Percentiles rank a stretch among this genome's conserved stretches.
These are phyloP conservation scores for Candida maesae DNA, from an alignment of 805 yeast genomes.

Conservation along the genomic window DNA sequence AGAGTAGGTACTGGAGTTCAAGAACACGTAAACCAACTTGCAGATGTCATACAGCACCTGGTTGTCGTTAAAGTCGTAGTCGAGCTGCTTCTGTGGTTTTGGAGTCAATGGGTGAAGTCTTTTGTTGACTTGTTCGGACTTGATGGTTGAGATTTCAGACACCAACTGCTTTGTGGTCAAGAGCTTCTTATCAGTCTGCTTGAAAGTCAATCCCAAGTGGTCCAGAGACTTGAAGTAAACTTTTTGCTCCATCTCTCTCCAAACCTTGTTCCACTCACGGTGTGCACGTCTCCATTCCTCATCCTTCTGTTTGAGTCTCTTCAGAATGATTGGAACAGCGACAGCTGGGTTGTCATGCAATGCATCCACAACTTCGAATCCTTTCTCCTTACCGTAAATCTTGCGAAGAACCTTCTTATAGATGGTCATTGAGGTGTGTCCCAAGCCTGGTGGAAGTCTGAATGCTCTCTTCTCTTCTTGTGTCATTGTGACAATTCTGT, in stretches of 20 bases:
- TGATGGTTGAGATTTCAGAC: constrained; percentile 87
- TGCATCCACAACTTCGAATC: constrained; percentile 94
- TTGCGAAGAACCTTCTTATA: constrained; percentile 92
- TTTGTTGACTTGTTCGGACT: constrained; percentile 86
- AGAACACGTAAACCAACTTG: constrained; percentile 60
- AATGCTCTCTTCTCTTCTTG: constrained; percentile 82
- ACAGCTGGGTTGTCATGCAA: constrained; percentile 92
- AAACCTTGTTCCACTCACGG: constrained; percentile 97
- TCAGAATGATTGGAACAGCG: constrained; percentile 90
- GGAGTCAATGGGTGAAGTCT: constrained; percentile 84
- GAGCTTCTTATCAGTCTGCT: constrained; percentile 92
- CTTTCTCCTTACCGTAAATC: constrained; percentile 90
- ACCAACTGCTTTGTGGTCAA: constrained; percentile 86
- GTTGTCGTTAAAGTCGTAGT: constrained; percentile 59
- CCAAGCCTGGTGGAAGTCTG: constrained; percentile 88
- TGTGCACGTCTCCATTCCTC: constrained; percentile 99
- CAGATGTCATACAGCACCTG: constrained; percentile 72
- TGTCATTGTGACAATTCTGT: constrained; percentile 88
- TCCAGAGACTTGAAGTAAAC: constrained; percentile 91
- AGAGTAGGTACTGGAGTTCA: constrained; percentile 72
- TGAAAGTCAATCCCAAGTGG: constrained; percentile 92
- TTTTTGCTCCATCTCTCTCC: constrained; percentile 98
- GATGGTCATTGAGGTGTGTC: constrained; percentile 86
- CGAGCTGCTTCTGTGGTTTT: constrained; percentile 71
- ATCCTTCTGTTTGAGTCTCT: constrained; percentile 92